phyloP scores from a whole-genome alignment of 768 basidiomycete genomes.

The Tulasnella calospora region DNA sequence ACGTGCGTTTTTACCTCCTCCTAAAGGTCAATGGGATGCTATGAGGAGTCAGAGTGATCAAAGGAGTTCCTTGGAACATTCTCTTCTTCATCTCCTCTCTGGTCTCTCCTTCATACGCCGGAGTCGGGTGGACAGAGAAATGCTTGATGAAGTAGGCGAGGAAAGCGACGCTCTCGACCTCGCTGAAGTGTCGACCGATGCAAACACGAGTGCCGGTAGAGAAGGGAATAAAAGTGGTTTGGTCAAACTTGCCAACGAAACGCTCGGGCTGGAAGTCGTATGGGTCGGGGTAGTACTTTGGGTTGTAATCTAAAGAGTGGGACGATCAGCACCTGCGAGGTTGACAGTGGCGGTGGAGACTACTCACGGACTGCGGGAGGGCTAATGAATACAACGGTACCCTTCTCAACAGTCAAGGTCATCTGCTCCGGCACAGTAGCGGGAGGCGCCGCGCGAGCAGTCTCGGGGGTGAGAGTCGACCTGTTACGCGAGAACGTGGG shows the following conservation, averaged over 20 bases:
- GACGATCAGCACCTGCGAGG: background rate
- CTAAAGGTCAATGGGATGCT: slow-evolving; percentile 21
- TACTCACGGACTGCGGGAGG: slow-evolving; percentile 25
- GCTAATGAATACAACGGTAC: slow-evolving; percentile 12
- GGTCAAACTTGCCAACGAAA: slow-evolving; percentile 14
- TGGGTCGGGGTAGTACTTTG: slow-evolving; percentile 24
- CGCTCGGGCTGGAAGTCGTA: slow-evolving; percentile 25
- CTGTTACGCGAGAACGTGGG: background rate
- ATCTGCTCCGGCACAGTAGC: background rate
- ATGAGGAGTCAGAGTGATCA: slow-evolving; percentile 23
- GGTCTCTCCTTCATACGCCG: slow-evolving; percentile 17
- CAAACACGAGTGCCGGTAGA: slow-evolving; percentile 18
- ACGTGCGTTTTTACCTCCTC: background rate
- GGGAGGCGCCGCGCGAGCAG: background rate
- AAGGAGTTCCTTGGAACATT: slow-evolving; percentile 18
- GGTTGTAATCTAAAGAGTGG: slow-evolving; percentile 13
- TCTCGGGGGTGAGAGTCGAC: background rate
- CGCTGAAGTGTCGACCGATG: slow-evolving; percentile 22
- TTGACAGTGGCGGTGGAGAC: background rate
- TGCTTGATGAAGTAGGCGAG: slow-evolving; percentile 20
- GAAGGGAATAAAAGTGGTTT: slow-evolving; percentile 22
- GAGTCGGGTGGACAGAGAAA: slow-evolving; percentile 18
- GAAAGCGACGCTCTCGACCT: slow-evolving; percentile 15
- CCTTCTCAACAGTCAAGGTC: slow-evolving; percentile 18
- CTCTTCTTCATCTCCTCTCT: slow-evolving; percentile 22